Evolutionary conservation across 805 yeast genomes (phyloP), one percentile per base, ranked within the genome.

Genomic region (Cyberlindnera xylosilytica): DNA sequence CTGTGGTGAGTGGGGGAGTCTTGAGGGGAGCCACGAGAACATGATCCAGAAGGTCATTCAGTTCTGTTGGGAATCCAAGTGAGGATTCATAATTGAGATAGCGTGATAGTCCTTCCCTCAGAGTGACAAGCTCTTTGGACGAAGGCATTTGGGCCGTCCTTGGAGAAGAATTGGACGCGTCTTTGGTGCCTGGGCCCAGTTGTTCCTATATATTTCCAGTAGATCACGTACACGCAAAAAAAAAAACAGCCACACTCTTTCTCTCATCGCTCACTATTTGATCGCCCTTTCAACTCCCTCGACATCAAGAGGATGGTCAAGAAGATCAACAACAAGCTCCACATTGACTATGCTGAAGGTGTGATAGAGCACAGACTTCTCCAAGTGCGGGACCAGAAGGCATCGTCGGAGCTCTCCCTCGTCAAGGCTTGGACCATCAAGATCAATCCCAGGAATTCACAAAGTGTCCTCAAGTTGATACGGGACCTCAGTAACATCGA

Each of bases 401-500:
- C 43, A 11, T 38, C 49, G 1, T 52, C 59, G 36, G 52, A 44
- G 6, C 60, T 68, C 13, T 45, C 52, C 2, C 49, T 63, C n/a
- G 55, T 64, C 1, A 43, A 55, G 1, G 77, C 70, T 2, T 79
- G 83, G 83, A 60, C 70, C 24, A 69, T 79, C 38, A 66, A 63
- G 19, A 68, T 78, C 15, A 42, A 52, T 2, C 73, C 81, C 2
- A 51, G 38, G 34, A 51, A 56, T 17, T 67, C 72, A 1, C 45
- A 51, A 7, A 38, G 13, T 49, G 58, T 45, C 11, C 24, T 42
- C 41, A 54, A 37, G 28, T 45, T 62, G 16, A 53, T 66, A 13
- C 55, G 63, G 28, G 51, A 50, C 13, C 40, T 46, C 23, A 42
- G 56, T 12, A 46, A 11, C 1, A 36, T 53, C 1, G 69, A 68